Evolutionary conservation across 495 filamentous ascomycete genomes (phyloP).

Genomic region (Ascobolus immersus): DNA sequence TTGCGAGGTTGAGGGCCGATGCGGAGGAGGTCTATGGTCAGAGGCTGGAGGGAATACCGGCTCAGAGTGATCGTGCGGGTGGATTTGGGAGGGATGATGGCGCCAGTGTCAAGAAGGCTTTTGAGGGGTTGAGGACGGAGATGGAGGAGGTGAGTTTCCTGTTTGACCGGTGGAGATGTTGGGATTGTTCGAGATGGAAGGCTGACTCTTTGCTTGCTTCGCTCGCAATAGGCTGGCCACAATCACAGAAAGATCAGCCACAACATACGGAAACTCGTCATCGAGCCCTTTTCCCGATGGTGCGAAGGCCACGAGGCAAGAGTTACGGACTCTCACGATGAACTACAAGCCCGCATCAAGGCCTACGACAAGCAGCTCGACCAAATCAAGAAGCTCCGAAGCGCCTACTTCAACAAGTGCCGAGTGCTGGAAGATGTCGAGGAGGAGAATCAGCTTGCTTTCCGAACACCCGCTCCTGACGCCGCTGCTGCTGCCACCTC

Average conservation of each 20-base stretch:
- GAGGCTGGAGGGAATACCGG: constrained; percentile 58
- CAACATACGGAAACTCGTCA: constrained; percentile 86
- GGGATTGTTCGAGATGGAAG: neutral
- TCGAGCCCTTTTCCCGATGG: constrained; percentile 82
- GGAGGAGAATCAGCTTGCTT: constrained; percentile 95
- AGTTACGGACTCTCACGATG: constrained; percentile 79
- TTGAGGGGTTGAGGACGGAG: constrained; percentile 78
- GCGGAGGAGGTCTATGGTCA: constrained; percentile 76
- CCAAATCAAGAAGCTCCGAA: constrained; percentile 67
- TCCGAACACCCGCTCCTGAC: constrained; percentile 55
- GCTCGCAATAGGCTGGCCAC: constrained; percentile 31
- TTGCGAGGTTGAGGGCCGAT: constrained; percentile 86
- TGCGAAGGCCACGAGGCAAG: constrained; percentile 79
- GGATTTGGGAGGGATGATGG: constrained; percentile 88
- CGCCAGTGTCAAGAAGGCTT: constrained; percentile 89
- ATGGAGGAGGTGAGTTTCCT: constrained; percentile 41
- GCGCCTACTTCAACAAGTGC: constrained; percentile 96
- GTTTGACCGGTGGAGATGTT: constrained; percentile 1
- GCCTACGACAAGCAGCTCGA: constrained; percentile 81
- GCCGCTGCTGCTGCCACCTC: constrained; percentile 18
- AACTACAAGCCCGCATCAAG: constrained; percentile 70
- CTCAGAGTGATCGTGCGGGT: constrained; percentile 53
- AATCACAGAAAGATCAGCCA: constrained; percentile 86
- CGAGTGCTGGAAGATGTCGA: constrained; percentile 85
- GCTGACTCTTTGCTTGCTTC: neutral